Base-by-base conservation (phyloP, 75 land plant species). In the Cupressus sempervirens region DNA sequence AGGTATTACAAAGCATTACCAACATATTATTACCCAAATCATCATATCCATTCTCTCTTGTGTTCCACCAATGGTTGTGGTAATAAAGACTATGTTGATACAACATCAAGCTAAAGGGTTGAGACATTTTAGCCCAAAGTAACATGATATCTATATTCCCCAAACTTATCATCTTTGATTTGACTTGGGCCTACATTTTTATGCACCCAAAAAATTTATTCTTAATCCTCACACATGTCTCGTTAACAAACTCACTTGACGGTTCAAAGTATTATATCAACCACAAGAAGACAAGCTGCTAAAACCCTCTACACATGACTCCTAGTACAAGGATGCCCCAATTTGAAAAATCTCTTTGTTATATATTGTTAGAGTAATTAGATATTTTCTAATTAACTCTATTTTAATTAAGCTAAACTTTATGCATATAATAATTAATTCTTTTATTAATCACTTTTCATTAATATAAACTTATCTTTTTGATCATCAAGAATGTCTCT, bases 11-110 rank as follows among this genome's bases (percentile, higher is more conserved):
- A 34, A 80, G 62, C 40, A 88, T 96, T 82, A 46, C 95, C 76
- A 68, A 87, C 29, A 82, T 68, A 48, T 88, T 90, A 18, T 88
- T 89, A 14, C 84, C 80, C 1, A 30, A 82, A 16, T 83, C 75
- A 23, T 23, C 67, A 23, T 23, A 34, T 70, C 76, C 90, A 8
- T 86, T 75, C 41, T 90, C 94, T 12, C 88, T 93, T 43, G 98
- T 96, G 32, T 94, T 94, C 85, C 89, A 87, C 89, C 87, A 95
- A 3, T 96, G 98, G 98, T 53, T 91, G 82, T n/a, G 40, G 52
- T 82, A 95, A 34, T 81, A 84, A 7, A 93, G 97, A 76, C 83
- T 83, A 13, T 88, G 91, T n/a, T 82, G 91, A 12, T 86, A 67
- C 23, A 83, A 87, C 32, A 53, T 97, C 35, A 87, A 77, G 72